These are phyloP conservation scores for Penicillium sp. DNA, from an alignment of 2,329 filamentous ascomycete species.

Conservation along the genomic window DNA sequence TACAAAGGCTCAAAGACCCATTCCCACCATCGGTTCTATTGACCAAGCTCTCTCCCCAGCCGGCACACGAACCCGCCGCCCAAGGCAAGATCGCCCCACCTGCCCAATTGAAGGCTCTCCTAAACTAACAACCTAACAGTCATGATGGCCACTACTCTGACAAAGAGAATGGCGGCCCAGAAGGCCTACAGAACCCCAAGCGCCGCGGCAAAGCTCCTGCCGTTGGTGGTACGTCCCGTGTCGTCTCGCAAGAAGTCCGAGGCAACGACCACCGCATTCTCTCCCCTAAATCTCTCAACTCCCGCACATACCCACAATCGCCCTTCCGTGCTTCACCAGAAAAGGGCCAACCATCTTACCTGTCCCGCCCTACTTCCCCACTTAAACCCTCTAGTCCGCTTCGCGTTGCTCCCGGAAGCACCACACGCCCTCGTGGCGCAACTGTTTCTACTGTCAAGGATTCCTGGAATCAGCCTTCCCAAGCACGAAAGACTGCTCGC, in stretches of 20 bases:
- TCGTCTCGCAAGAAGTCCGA: conserved; percentile 44
- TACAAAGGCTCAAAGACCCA: conserved; percentile 29
- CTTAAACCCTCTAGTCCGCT: conserved; percentile 54
- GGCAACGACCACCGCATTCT: conserved; percentile 62
- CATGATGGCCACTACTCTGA: conserved; percentile 64
- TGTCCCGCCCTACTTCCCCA: conserved; percentile 62
- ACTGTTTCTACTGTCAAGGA: conserved; percentile 29
- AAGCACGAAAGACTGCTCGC: conserved; percentile 30
- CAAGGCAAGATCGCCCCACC: conserved; percentile 29
- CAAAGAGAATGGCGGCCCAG: conserved; percentile 67
- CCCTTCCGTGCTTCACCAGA: conserved; percentile 49
- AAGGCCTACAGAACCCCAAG: conserved; percentile 66
- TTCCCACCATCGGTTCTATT: conserved; percentile 30
- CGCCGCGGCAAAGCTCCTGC: conserved; percentile 56
- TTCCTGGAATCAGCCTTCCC: conserved; percentile 26
- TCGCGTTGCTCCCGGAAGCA: conserved; percentile 25
- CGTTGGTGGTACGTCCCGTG: conserved; percentile 39
- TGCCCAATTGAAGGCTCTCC: neutral
- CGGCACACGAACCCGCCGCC: conserved; percentile 31
- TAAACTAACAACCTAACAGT: conserved; percentile 43
- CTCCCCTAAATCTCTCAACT: conserved; percentile 81
- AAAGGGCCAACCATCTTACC: conserved; percentile 51
- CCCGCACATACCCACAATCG: conserved; percentile 64
- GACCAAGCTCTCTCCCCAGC: conserved; percentile 30
- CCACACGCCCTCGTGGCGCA: conserved; percentile 22